These are phyloP conservation scores for Wickerhamomyces chambardii DNA, from an alignment of 805 yeast species.

Conservation along the genomic window DNA sequence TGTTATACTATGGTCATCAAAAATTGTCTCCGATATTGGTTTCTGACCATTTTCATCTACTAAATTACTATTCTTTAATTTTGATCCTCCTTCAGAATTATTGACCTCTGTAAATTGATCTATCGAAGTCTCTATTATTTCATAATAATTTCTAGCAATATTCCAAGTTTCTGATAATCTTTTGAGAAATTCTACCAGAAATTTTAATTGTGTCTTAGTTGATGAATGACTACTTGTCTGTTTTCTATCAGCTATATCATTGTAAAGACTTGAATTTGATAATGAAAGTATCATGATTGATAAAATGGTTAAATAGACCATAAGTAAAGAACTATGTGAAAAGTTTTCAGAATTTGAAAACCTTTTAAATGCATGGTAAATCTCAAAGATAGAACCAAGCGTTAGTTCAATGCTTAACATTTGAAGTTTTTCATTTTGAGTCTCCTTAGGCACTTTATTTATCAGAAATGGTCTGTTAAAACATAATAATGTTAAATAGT, in stretches of 20 bases:
- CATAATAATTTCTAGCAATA: slow-evolving; percentile 34
- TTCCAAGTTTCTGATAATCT: slow-evolving; percentile 38
- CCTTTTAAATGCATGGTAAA: slow-evolving; percentile 26
- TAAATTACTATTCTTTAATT: too few relatives aligned
- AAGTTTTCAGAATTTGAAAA: slow-evolving; percentile 31
- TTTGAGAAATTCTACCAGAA: slow-evolving; percentile 30
- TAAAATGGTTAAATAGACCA: too few relatives aligned
- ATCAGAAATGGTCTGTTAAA: slow-evolving; percentile 48
- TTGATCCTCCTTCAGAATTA: too few relatives aligned
- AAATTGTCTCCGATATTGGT: too few relatives aligned
- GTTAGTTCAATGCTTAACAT: slow-evolving; percentile 28
- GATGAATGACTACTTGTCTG: not conserved
- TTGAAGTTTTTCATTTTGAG: slow-evolving; percentile 16
- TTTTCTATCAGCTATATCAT: too few relatives aligned
- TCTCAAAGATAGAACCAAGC: slow-evolving; percentile 30
- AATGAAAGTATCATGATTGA: too few relatives aligned
- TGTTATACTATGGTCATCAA: too few relatives aligned
- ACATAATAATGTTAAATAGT: slow-evolving; percentile 49
- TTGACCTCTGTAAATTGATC: too few relatives aligned
- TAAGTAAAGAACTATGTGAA: slow-evolving; percentile 31
- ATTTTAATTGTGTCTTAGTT: slow-evolving; percentile 19
- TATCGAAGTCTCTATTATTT: slow-evolving; percentile 21
- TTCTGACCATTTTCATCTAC: too few relatives aligned
- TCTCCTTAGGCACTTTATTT: not conserved
- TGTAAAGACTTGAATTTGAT: slow-evolving; percentile 1